Evolutionary conservation across 2,329 filamentous ascomycete genomes (phyloP), one percentile per base, ranked within the genome.

Genomic region (Graphium sp.): DNA sequence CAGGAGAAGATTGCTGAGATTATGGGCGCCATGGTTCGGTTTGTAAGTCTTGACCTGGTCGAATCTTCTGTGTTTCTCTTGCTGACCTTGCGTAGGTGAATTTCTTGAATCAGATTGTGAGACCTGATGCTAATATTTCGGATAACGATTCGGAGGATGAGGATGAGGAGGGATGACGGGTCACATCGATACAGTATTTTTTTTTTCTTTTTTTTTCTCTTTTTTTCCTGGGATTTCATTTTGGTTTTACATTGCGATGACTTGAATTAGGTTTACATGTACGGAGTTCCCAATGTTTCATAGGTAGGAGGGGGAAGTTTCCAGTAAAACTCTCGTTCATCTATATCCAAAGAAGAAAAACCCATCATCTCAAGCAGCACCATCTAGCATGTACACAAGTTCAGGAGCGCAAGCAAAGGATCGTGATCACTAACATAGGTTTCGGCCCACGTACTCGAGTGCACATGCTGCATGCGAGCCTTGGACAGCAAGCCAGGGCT

Each of bases 81-180:
- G 16, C 22, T 26, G 16, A 14, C 15, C 11, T 20, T 7, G 18
- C 28, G 18, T 39, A 81, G 75, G 58, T 83, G 30, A 68, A 71
- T 18, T 80, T 78, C 48, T 48, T 83, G 34, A 84, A 83, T 42
- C 66, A 60, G 33, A 62, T 79, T 24, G 74, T 81, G 33, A 79
- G 79, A 74, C 77, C 78, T 4, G 78, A 83, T 43, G 60, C 60
- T 3, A 47, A 44, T 9, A 22, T 47, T 5, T 61, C 56, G 6
- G 60, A 60, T 10, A 54, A 55, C 8, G 53, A 55, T 10, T 44
- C 44, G 7, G 46, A 46, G 8, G 52, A 50, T 5, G 50, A 50
- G 0, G 52, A 49, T 0, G 47, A 46, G 0, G 47, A 44, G 2
- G 38, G 28, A 25, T 8, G 31, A 30, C 11, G 20, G 20, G n/a